Percentiles rank a stretch among this genome's conserved stretches.
Evolutionary conservation across 768 basidiomycete species (phyloP).

Genomic region (Tricholoma sp.): DNA sequence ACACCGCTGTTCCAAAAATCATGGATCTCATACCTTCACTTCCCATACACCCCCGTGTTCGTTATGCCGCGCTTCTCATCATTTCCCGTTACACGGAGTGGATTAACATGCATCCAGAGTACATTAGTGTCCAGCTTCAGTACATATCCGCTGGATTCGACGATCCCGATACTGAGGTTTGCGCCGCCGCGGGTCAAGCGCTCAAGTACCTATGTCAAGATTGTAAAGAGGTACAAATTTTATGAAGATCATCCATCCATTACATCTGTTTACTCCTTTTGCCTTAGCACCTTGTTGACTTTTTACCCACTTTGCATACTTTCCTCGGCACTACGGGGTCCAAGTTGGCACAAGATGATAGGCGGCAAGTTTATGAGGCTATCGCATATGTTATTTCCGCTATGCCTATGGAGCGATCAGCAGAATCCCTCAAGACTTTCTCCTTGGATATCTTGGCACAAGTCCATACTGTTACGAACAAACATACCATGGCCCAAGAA

Average conservation of each 20-base stretch:
- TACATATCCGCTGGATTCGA: slow-evolving; percentile 94
- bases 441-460: slow-evolving; percentile 76
- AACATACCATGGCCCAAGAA: slow-evolving; percentile 53
- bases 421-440: slow-evolving; percentile 82
- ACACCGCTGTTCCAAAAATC: slow-evolving; percentile 88
- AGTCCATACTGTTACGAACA: slow-evolving; percentile 59
- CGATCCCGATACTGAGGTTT: slow-evolving; percentile 72
- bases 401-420: slow-evolving; percentile 88
- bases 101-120: slow-evolving; percentile 85
- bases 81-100: slow-evolving; percentile 96
- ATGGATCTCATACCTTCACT: slow-evolving; percentile 91
- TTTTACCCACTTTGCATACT: slow-evolving; percentile 84
- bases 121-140: slow-evolving; percentile 79
- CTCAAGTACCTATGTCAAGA: slow-evolving; percentile 97
- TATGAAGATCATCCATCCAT: not conserved
- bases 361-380: slow-evolving; percentile 90
- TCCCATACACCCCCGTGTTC: slow-evolving; percentile 85
- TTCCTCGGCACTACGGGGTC: slow-evolving; percentile 79
- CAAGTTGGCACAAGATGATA: slow-evolving; percentile 82
- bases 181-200: slow-evolving; percentile 92
- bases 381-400: slow-evolving; percentile 93
- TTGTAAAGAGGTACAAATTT: slow-evolving; percentile 67
- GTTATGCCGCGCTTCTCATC: slow-evolving; percentile 92
- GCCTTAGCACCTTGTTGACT: slow-evolving; percentile 79
- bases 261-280: slow-evolving; percentile 1